Evolutionary conservation across 148 eudicot species (phyloP).

Genomic region (Diospyros lotus): DNA sequence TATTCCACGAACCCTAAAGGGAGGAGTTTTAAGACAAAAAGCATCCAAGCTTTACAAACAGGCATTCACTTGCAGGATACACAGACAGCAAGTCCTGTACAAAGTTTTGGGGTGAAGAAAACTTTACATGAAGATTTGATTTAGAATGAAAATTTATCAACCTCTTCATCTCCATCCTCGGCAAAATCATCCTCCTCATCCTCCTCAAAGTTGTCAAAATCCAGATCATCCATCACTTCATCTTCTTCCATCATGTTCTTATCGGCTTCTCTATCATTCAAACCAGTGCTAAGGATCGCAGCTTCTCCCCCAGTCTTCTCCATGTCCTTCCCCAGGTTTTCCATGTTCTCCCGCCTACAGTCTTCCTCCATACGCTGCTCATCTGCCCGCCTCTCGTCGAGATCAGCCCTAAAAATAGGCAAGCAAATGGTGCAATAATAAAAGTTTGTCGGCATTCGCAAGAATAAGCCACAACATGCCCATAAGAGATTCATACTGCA

Average conservation of each 20-base stretch:
- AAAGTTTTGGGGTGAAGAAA: too few relatives aligned
- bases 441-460: not conserved
- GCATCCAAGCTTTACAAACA: too few relatives aligned
- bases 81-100: too few relatives aligned
- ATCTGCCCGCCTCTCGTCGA: conserved; percentile 77
- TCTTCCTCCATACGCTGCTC: conserved; percentile 75
- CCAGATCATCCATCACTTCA: conserved; percentile 18
- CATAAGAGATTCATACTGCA: not conserved
- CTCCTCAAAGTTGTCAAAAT: too few relatives aligned
- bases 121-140: too few relatives aligned
- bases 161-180: too few relatives aligned
- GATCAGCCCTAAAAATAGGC: conserved; percentile 60
- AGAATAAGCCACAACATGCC: not conserved
- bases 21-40: too few relatives aligned
- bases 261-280: conserved; percentile 47
- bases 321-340: conserved; percentile 85
- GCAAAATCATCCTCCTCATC: too few relatives aligned
- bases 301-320: conserved; percentile 70
- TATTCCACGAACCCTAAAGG: too few relatives aligned
- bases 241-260: conserved; percentile 41
- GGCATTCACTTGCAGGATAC: too few relatives aligned
- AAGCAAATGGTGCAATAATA: not conserved
- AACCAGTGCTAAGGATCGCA: conserved; percentile 10
- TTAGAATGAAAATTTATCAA: too few relatives aligned
- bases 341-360: conserved; percentile 69